Evolutionary conservation across 2,329 filamentous ascomycete genomes (phyloP).

Genomic region (Aspergillus sp.): DNA sequence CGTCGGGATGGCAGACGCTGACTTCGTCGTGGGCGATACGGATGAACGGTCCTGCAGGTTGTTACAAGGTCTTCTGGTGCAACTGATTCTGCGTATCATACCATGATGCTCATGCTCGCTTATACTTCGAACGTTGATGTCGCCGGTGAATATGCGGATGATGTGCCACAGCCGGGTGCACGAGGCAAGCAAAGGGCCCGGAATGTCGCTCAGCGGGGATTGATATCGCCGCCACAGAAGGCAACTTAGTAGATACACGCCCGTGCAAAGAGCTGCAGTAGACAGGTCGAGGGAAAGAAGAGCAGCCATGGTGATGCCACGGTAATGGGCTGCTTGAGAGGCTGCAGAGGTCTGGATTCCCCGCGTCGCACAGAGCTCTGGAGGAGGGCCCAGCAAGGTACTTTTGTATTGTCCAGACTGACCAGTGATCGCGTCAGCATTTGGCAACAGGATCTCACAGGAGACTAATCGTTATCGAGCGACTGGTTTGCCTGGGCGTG

Average conservation of each 20-base stretch:
- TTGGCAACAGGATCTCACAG: neutral
- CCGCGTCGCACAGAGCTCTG: neutral
- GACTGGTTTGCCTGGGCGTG: too few relatives aligned
- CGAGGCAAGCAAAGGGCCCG: conserved; percentile 3
- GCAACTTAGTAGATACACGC: neutral
- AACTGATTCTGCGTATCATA: neutral
- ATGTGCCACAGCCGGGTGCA: conserved; percentile 5
- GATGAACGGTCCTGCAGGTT: neutral
- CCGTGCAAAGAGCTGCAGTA: neutral
- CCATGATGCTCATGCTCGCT: conserved; percentile 1
- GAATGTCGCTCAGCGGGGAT: neutral
- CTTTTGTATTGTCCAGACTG: neutral
- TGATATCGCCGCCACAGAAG: neutral
- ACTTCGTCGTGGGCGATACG: conserved; percentile 6
- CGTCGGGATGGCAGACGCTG: conserved; percentile 8
- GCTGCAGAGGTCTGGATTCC: neutral
- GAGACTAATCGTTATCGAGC: too few relatives aligned
- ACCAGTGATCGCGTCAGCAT: neutral
- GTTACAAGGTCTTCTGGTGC: neutral
- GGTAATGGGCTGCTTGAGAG: neutral
- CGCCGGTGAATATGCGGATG: conserved; percentile 1
- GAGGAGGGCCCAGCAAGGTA: neutral
- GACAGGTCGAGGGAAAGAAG: neutral
- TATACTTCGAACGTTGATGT: neutral
- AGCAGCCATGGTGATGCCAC: neutral